Evolutionary conservation across 2,329 filamentous ascomycete genomes (phyloP).

Genomic region (Xylaria polymorpha): DNA sequence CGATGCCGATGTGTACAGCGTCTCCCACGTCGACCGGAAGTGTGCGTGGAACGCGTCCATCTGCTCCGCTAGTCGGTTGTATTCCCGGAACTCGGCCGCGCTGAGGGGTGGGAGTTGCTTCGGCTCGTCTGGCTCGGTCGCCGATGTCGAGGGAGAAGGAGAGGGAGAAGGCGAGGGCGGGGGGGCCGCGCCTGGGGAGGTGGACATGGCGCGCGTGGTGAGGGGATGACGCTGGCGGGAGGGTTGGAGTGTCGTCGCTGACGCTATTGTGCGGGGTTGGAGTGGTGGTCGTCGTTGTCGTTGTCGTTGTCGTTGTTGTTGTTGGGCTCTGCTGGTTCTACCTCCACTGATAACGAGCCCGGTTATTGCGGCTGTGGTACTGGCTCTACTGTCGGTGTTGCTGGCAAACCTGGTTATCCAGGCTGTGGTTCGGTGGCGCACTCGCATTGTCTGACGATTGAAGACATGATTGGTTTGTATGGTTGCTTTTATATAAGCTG

Average conservation of each 20-base stretch:
- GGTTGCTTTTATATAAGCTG: not conserved
- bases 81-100: constrained; percentile 72
- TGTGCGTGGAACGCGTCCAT: constrained; percentile 85
- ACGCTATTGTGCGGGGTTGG: not conserved
- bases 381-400: not conserved
- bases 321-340: not conserved
- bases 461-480: constrained; percentile 8
- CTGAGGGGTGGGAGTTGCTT: constrained; percentile 70
- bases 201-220: not conserved
- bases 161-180: not conserved
- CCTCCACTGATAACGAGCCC: not conserved
- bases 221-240: not conserved
- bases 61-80: constrained; percentile 77
- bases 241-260: not conserved
- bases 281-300: not conserved
- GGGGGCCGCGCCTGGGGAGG: constrained; percentile 44
- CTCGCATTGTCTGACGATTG: constrained; percentile 14
- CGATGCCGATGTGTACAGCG: constrained; percentile 74
- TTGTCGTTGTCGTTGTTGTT: not conserved
- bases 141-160: not conserved
- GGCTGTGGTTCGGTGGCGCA: constrained; percentile 10
- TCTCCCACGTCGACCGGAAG: constrained; percentile 80
- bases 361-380: not conserved
- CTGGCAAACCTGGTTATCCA: constrained; percentile 1
- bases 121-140: not conserved